These are phyloP conservation scores for Handroanthus guayacan DNA, from an alignment of 257 asterid genomes.

Conservation along the genomic window DNA sequence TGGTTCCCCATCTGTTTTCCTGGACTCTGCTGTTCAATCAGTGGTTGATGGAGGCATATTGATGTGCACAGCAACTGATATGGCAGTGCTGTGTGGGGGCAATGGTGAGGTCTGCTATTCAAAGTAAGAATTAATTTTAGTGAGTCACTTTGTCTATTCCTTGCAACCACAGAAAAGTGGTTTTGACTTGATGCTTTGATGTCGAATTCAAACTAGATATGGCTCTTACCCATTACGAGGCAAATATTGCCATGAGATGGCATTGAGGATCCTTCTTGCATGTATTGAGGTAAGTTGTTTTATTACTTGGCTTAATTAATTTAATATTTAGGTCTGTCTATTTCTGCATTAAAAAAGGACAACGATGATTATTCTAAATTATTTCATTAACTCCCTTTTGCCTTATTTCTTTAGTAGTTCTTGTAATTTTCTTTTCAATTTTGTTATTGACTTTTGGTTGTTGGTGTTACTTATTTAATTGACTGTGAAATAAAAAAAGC, in stretches of 20 bases:
- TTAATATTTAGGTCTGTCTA: conserved; percentile 8
- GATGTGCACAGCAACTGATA: conserved; percentile 98
- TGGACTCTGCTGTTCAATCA: conserved; percentile 95
- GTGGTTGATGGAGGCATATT: conserved; percentile 91
- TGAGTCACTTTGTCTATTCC: conserved; percentile 13
- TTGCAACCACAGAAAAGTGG: conserved; percentile 24
- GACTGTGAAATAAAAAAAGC: neutral
- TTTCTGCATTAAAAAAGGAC: conserved; percentile 19
- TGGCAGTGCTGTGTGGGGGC: conserved; percentile 98
- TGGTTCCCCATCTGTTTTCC: conserved; percentile 94
- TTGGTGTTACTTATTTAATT: neutral
- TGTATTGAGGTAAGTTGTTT: conserved; percentile 81
- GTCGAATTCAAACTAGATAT: conserved; percentile 56
- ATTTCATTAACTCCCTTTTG: conserved; percentile 14
- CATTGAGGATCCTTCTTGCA: conserved; percentile 95
- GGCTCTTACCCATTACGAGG: conserved; percentile 96
- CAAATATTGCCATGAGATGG: conserved; percentile 98
- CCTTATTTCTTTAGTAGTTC: conserved; percentile 2
- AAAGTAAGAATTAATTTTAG: conserved; percentile 67
- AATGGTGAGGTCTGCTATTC: conserved; percentile 99
- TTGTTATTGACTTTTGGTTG: conserved; percentile 6
- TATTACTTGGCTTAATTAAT: conserved; percentile 16
- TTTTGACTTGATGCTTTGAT: conserved; percentile 38
- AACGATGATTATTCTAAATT: neutral
- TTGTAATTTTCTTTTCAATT: neutral